Conservation (phyloP, 768 basidiomycete genomes). For the Macrolepiota albuminosa region DNA sequence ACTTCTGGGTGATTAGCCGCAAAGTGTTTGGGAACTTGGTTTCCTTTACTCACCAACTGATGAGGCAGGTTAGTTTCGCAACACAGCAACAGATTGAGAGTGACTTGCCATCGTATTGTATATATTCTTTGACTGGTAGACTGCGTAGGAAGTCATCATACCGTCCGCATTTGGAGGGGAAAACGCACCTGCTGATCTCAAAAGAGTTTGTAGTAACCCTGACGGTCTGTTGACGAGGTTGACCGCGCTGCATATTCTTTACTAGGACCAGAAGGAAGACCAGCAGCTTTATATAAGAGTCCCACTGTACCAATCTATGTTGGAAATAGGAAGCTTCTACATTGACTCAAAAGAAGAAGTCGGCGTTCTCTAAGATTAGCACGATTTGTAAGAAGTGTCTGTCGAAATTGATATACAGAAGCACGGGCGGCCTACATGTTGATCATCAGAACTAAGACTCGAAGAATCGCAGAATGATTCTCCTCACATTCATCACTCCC, state of each 20-base stretch:
- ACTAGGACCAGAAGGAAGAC: neutral
- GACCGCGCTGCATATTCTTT: conserved; percentile 1
- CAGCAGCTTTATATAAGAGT: neutral
- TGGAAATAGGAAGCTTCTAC: neutral
- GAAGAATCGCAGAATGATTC: neutral
- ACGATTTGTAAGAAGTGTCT: neutral
- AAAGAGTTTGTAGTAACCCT: conserved; percentile 26
- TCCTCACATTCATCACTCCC: conserved; percentile 4
- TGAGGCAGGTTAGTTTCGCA: neutral
- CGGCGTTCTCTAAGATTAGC: neutral
- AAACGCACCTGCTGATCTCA: conserved; percentile 18
- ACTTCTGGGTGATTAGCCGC: conserved; percentile 8
- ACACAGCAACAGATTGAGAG: neutral
- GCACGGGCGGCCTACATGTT: conserved; percentile 6
- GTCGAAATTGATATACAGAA: neutral
- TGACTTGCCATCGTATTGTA: conserved; percentile 25
- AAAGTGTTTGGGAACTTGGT: neutral
- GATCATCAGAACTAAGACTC: conserved; percentile 4
- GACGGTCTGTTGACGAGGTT: conserved; percentile 11
- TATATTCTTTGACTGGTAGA: conserved; percentile 22
- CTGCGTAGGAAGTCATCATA: conserved; percentile 7
- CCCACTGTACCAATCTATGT: neutral
- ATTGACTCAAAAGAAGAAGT: neutral
- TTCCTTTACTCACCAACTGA: conserved; percentile 3
- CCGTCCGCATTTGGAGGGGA: neutral